Evolutionary conservation across 768 basidiomycete genomes (phyloP).

Genomic region (Psilocybe tampanensis): DNA sequence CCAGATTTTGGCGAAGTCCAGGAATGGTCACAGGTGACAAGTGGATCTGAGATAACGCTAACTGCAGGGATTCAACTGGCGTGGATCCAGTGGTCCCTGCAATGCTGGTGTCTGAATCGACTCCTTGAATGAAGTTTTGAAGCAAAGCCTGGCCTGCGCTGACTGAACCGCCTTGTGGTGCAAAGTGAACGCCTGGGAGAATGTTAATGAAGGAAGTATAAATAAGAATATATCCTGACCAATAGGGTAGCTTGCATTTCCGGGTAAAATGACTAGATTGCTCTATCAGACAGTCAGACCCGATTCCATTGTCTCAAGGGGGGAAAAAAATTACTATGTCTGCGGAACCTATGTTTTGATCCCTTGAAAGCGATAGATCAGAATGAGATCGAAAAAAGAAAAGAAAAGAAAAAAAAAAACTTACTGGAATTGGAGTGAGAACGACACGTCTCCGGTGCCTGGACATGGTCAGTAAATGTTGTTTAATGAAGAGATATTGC

Average conservation of each 20-base stretch:
- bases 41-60: slow-evolving; percentile 60
- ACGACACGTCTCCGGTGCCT: slow-evolving; percentile 66
- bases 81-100: slow-evolving; percentile 58
- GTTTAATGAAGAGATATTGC: not conserved
- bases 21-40: slow-evolving; percentile 67
- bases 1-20: slow-evolving; percentile 62
- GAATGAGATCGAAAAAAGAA: not conserved
- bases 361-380: slow-evolving; percentile 27
- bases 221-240: slow-evolving; percentile 28
- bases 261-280: slow-evolving; percentile 60
- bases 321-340: slow-evolving; percentile 43
- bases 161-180: slow-evolving; percentile 55
- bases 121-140: slow-evolving; percentile 70
- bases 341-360: slow-evolving; percentile 58
- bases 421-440: slow-evolving; percentile 57
- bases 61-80: slow-evolving; percentile 58
- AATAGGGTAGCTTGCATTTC: slow-evolving; percentile 56
- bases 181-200: slow-evolving; percentile 58
- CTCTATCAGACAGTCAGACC: slow-evolving; percentile 33
- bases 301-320: not conserved
- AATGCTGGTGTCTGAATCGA: slow-evolving; percentile 57
- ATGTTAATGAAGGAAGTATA: not conserved
- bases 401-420: slow-evolving; percentile 17
- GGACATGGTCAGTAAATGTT: slow-evolving; percentile 27
- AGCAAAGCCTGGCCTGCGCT: slow-evolving; percentile 57